These are phyloP conservation scores for Atkinsonella hypoxylon DNA, from an alignment of 2,329 filamentous ascomycete genomes.

Conservation along the genomic window DNA sequence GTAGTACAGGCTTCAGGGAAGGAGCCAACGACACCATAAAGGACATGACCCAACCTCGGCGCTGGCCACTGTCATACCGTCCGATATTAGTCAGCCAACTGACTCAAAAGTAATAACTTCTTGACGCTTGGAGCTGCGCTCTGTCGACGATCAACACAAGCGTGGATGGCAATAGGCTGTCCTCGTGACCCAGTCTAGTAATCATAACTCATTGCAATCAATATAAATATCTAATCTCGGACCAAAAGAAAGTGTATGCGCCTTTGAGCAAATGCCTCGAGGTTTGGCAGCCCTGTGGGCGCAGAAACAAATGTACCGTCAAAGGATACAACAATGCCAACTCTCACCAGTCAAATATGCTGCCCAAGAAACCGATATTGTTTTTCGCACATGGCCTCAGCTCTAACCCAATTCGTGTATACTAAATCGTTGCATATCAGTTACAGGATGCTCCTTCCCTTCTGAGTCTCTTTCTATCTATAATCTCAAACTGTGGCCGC, in stretches of 20 bases:
- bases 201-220: slow-evolving; percentile 3
- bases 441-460: slow-evolving; percentile 19
- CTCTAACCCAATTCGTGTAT: slow-evolving; percentile 19
- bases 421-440: slow-evolving; percentile 25
- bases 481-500: slow-evolving; percentile 21
- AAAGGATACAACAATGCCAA: slow-evolving; percentile 8
- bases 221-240: slow-evolving; percentile 3
- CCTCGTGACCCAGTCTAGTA: neutral
- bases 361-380: slow-evolving; percentile 15
- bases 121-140: neutral
- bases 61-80: neutral
- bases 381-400: slow-evolving; percentile 23
- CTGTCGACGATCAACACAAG: neutral
- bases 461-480: slow-evolving; percentile 21
- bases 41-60: neutral
- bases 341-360: slow-evolving; percentile 11
- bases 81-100: neutral
- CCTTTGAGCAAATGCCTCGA: neutral
- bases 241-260: neutral
- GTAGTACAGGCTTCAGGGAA: neutral
- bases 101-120: neutral
- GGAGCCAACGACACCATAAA: neutral
- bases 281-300: neutral
- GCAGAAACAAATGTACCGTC: slow-evolving; percentile 7
- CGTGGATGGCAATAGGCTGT: neutral